Base-by-base conservation (phyloP, 495 filamentous ascomycete genomes). In the Xylaria nigripes region DNA sequence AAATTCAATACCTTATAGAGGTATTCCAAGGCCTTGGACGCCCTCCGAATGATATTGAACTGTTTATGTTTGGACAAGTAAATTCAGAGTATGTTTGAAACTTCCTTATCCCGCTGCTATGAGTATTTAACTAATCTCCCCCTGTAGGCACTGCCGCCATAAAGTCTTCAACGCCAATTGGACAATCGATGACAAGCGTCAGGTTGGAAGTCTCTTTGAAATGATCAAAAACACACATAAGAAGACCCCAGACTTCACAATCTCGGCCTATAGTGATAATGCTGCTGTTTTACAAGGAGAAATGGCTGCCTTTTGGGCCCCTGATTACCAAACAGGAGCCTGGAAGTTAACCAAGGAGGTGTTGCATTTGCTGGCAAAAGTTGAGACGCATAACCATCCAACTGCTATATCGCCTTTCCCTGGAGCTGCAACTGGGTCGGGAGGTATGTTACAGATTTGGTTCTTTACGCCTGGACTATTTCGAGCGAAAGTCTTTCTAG, bases 21-120 rank as follows among this genome's bases (percentile, higher is more conserved):
- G 86, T 84, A 27, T 96, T 93, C 69, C 83, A 81, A 24, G 74
- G 86, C 41, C 78, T 89, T 21, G 85, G 85, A 13, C 76, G 81
- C 78, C 64, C 84, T 69, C 91, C 90, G 0, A 85, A 85, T 42
- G 93, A 98, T 70, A 86, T 96, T 48, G 93, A 98, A 71, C 78
- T 97, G 13, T 97, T 95, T 77, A 97, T 97, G 94, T 98, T 97
- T 68, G 92, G 91, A 24, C 93, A 98, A 70, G 91, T 98, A 58
- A 90, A 90, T 68, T 89, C 86, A 2, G 86, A 90, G 70, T 55
- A 50, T 21, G 53, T 18, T 27, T 34, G 16, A 3, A 6, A 50
- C 27, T 21, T 12, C 34, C 29, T 9, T 6, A 2, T 43, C 38
- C 1, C n/a, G 23, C 23, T 5, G 6, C 22, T 9, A 27, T 21